phyloP scores from a whole-genome alignment of 768 basidiomycete genomes.

The Russula lepida region DNA sequence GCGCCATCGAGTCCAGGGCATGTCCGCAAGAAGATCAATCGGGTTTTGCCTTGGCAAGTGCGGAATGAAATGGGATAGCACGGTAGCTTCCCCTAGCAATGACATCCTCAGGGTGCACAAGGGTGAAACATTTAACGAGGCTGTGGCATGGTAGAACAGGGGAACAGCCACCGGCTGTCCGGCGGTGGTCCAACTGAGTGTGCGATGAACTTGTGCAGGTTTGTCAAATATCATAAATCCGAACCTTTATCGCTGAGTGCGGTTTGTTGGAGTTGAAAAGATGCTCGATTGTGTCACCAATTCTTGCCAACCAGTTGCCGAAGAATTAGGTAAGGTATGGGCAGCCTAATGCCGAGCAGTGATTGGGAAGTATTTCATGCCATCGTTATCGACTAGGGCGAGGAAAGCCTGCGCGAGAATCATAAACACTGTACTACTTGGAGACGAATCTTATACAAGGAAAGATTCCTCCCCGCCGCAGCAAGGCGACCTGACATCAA shows the following conservation, averaged over 20 bases:
- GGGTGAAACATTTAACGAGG: background rate
- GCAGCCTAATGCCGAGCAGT: background rate
- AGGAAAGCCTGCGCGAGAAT: background rate
- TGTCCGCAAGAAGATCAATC: background rate
- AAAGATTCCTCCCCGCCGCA: background rate
- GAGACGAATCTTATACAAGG: background rate
- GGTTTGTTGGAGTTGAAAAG: background rate
- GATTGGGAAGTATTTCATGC: background rate
- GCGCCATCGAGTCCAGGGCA: background rate
- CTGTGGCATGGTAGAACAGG: background rate
- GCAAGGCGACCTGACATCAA: background rate
- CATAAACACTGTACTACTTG: background rate
- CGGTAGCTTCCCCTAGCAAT: background rate
- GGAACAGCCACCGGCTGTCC: background rate
- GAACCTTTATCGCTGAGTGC: background rate
- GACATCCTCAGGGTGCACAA: background rate
- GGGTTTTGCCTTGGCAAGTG: background rate
- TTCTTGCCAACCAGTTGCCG: background rate
- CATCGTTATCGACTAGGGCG: background rate
- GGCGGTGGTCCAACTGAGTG: too few species aligned
- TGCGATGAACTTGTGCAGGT: background rate
- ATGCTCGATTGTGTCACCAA: background rate
- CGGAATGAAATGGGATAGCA: background rate
- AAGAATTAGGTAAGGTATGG: background rate
- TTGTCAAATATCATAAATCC: background rate